Evolutionary conservation across 1,139 yeast genomes (phyloP).

Genomic region (Sporopachydermia cereana): DNA sequence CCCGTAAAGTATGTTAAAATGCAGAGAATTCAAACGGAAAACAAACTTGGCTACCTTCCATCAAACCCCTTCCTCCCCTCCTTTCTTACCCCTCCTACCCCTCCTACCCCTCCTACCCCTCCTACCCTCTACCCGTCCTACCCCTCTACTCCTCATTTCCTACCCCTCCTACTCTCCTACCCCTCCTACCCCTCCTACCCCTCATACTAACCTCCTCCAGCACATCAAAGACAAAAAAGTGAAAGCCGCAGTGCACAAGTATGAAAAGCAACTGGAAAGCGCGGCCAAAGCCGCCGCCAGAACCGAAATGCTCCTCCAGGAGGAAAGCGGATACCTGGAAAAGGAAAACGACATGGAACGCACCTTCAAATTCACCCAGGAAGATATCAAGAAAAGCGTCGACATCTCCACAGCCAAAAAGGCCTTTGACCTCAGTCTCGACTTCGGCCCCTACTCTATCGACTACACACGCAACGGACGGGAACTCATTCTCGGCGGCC

Average conservation of each 20-base stretch:
- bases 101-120: too few relatives aligned
- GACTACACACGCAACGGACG: conserved; percentile 87
- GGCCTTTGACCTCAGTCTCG: conserved; percentile 62
- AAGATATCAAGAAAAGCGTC: conserved; percentile 67
- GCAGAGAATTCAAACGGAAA: too few relatives aligned
- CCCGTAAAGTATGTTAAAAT: conserved; percentile 1
- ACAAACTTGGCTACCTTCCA: too few relatives aligned
- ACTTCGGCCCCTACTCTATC: conserved; percentile 77
- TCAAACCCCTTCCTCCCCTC: too few relatives aligned
- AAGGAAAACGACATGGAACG: conserved; percentile 87
- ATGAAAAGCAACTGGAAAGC: conserved; percentile 64
- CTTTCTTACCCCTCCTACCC: too few relatives aligned
- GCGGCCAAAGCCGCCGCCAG: conserved; percentile 76
- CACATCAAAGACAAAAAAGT: conserved; percentile 45
- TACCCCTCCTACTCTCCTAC: too few relatives aligned
- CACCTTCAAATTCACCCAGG: conserved; percentile 76
- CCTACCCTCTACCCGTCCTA: too few relatives aligned
- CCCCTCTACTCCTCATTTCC: too few relatives aligned
- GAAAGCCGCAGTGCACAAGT: conserved; percentile 49
- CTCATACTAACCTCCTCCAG: neutral
- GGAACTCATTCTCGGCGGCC: conserved; percentile 72
- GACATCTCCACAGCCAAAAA: conserved; percentile 68
- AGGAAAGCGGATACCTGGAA: conserved; percentile 75
- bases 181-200: too few relatives aligned
- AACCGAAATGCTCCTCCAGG: conserved; percentile 76